Base-by-base conservation (phyloP, 2,329 filamentous ascomycete species). In the Alternaria arbusti region DNA sequence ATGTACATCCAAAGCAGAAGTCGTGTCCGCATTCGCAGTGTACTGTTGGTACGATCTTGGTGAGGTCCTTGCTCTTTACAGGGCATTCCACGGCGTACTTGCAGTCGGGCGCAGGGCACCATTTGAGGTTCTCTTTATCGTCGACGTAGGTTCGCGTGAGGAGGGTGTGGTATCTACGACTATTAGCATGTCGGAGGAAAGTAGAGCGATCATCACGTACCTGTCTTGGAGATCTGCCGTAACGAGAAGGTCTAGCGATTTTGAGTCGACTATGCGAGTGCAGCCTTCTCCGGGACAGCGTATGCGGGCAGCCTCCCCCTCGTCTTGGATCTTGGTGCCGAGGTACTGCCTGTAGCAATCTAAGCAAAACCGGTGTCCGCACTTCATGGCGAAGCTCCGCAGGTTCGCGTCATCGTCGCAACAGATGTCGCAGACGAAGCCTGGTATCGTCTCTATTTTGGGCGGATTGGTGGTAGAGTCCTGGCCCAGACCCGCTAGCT, bases 21-120 rank as follows among this genome's bases (percentile, higher is more conserved):
- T 89, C 88, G 76, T 95, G 90, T 32, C 91, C 90, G 81, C 96
- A 97, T 4, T 86, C 84, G 78, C 96, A 99, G 64, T 89, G 86
- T 5, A 99, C 96, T 0, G 94, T 97, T 0, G 96, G 96, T 0
- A 99, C 96, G 25, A 97, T 87, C 70, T 87, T 90, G 70, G 89
- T 87, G 20, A 99, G 85, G 61, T 97, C 94, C 76, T 93, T 94
- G 82, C 91, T 91, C 83, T 97, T 97, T 63, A 98, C 87, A 1
- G 84, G 84, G 73, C 96, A 99, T 75, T 98, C 92, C 50, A 99
- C 84, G 12, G 95, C 96, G 75, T 96, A 98, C 73, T 92, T 88
- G 81, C 96, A 99, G 79, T 99, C 95, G n/a, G 96, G 96, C 1
- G 95, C 95, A 1, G 96, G 96, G 79, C 96, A 99, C 96, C 96